Evolutionary conservation across 805 yeast genomes (phyloP).

Genomic region (Teunomyces cretensis): DNA sequence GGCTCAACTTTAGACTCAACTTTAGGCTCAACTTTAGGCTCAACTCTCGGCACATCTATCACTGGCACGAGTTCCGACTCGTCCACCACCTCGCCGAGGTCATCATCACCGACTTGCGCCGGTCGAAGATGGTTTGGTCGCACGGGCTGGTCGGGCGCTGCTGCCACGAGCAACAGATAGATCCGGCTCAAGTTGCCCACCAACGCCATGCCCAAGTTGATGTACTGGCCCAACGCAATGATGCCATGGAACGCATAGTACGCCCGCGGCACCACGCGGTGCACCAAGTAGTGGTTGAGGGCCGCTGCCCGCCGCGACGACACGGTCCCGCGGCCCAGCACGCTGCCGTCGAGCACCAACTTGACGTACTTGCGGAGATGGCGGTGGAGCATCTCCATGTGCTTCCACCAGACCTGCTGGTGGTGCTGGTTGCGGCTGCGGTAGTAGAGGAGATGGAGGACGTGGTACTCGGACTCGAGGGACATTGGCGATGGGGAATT

Average conservation of each 20-base stretch:
- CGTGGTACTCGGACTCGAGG: constrained; percentile 47
- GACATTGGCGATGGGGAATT: not conserved
- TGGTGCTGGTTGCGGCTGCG: constrained; percentile 78
- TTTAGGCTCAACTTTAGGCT: no score
- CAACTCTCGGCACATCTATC: no score
- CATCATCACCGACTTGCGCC: not conserved
- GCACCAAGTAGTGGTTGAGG: not conserved
- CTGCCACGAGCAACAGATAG: constrained; percentile 17
- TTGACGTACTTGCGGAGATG: constrained; percentile 14
- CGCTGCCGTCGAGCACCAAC: not conserved
- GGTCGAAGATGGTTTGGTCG: not conserved
- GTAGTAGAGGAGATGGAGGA: constrained; percentile 65
- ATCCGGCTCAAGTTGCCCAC: constrained; percentile 57
- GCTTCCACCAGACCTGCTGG: constrained; percentile 73
- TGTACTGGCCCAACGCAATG: constrained; percentile 73
- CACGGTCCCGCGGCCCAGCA: not conserved
- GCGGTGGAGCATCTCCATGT: constrained; percentile 63
- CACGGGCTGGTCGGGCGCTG: constrained; percentile 5
- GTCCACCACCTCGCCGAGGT: not conserved
- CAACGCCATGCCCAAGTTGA: constrained; percentile 68
- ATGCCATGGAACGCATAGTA: constrained; percentile 65
- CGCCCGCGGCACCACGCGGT: constrained; percentile 35
- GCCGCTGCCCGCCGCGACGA: not conserved
- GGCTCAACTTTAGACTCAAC: no score
- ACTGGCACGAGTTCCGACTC: no score